These are phyloP conservation scores for Colletotrichum sp. DNA, from an alignment of 2,329 filamentous ascomycete genomes.

Conservation along the genomic window DNA sequence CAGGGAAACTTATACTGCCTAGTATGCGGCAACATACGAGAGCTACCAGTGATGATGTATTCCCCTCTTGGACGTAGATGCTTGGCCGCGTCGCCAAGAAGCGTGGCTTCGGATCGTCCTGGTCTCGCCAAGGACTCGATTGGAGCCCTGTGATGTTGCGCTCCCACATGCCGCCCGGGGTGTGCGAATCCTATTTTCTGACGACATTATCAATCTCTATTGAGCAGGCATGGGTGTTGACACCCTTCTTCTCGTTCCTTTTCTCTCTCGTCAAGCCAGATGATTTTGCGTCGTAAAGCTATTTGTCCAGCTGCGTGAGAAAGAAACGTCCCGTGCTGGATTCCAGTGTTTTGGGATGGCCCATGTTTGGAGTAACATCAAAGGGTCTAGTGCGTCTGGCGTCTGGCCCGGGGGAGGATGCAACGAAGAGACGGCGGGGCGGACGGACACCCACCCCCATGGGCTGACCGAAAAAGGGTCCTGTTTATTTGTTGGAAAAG, in stretches of 20 bases:
- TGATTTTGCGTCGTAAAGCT: not conserved
- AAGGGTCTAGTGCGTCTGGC: not conserved
- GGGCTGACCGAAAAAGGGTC: not conserved
- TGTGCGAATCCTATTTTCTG: constrained; percentile 4
- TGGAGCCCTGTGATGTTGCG: constrained; percentile 8
- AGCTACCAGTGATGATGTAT: constrained; percentile 5
- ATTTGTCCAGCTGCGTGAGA: not conserved
- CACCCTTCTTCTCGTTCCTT: not conserved
- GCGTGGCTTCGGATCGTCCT: constrained; percentile 20
- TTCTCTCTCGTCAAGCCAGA: not conserved
- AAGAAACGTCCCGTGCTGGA: not conserved
- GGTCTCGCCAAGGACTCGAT: constrained; percentile 13
- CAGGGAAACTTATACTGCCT: constrained; percentile 2
- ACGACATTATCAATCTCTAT: constrained; percentile 10
- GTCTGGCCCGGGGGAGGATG: not conserved
- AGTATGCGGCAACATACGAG: not conserved
- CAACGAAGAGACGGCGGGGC: not conserved
- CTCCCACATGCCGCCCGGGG: constrained; percentile 15
- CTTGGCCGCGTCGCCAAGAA: constrained; percentile 22
- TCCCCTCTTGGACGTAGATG: constrained; percentile 11
- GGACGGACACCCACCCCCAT: not conserved
- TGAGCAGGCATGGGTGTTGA: not conserved
- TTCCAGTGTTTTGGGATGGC: not conserved
- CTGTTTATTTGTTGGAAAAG: not conserved
- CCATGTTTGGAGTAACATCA: not conserved